Evolutionary conservation across 805 yeast species (phyloP), one percentile per base, ranked within the genome.

Genomic region (Danielia reshetovae): DNA sequence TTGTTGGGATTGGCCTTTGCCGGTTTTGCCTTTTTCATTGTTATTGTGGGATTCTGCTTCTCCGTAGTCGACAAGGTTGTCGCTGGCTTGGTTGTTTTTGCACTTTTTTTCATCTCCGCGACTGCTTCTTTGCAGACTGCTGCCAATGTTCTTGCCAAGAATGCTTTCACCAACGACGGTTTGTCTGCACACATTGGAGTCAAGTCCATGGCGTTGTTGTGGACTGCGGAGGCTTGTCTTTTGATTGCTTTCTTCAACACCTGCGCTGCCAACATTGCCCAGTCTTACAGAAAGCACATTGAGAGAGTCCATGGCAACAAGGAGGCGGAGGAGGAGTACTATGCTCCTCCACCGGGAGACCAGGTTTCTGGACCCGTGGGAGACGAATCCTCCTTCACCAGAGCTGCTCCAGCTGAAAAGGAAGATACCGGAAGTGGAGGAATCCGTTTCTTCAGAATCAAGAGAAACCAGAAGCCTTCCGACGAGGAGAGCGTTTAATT

Each of bases 81-180:
- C 19, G 65, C 77, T 36, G 64, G 74, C 43, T 72, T 81, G 46
- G 63, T 72, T 30, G 34, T 67, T 2, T 42, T 79, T 33, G 85
- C 76, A 21, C 56, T 74, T 29, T 36, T 83, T 32, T 74, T 78
- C 55, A 61, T 66, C 40, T 64, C 75, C 24, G 80, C 81, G 32
- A 85, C 82, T 35, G 81, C 83, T 29, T 65, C 85, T 9, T 65
- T 81, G 53, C 75, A 78, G 57, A 86, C 96, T 22, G 93, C 95
- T 3, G 84, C 75, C 28, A 59, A 73, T 42, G 95, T 82, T n/a
- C 54, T 84, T 65, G 93, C 85, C 30, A 80, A 71, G 55, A 69
- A 77, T 49, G 81, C 82, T 18, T 89, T 89, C 73, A 52, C 58
- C 25, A 55, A 63, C 40, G 73, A 58, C 18, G 70, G 64, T 27